Evolutionary conservation across 2,329 filamentous ascomycete species (phyloP), one percentile per base, ranked within the genome.

Genomic region (Polychaeton citri): DNA sequence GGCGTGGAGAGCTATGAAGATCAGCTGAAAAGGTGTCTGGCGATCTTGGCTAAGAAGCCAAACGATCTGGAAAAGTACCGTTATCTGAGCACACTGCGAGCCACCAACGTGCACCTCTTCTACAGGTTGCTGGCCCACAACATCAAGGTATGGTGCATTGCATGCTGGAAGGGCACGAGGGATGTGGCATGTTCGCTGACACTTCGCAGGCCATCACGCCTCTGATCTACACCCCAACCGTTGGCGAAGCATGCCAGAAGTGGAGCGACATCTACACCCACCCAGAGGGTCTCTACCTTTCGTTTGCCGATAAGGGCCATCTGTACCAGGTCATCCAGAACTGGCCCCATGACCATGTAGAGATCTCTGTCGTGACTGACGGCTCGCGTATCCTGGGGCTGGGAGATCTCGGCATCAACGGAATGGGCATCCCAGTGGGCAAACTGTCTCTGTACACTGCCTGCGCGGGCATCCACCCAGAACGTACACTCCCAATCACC

Each of bases 301-400:
- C 87, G 42, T 95, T 84, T 63, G 82, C 85, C 63, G 88, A 98
- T 68, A 79, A 83, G 46, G 90, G 87, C 55, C 85, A 88, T 43
- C 83, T 96, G 45, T 76, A 77, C 52, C 79, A 81, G 32, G 87
- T 96, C 58, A 77, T 96, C 47, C 70, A 77, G 55, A 96, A 96
- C 63, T 98, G 90, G 90, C 86, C 85, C 19, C 80, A 90, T 45
- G 76, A 85, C 46, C 24, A 28, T 28, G 88, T 93, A 20, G 85
- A 95, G 61, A 98, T 98, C 56, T 93, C 86, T 54, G 87, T 94
- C 57, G 79, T 98, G 50, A 96, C 90, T 12, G 90, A 98, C 59
- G 90, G 90, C 42, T 95, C 87, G 33, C 81, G 90, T 47, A 95
- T 79, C 60, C 77, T 87, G 39, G 88, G 90, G 54, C 76, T 98